Percentiles rank a stretch among this genome's conserved stretches.
phyloP scores from a whole-genome alignment of 2,329 filamentous ascomycete genomes.

The Fusarium marasasianum region DNA sequence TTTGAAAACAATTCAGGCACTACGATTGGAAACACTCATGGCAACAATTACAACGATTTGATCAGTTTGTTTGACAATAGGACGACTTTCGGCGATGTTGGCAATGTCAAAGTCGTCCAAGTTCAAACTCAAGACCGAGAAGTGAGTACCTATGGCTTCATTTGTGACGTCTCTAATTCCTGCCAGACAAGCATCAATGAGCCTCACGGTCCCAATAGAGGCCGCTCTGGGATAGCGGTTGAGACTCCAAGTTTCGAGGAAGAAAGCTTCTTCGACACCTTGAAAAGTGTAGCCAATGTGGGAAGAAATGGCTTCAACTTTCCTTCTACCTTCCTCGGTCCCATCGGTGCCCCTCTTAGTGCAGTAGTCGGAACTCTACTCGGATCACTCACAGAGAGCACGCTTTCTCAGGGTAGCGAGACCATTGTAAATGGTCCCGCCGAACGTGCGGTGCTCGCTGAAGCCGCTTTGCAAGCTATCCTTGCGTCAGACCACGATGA shows the following conservation, averaged over 20 bases:
- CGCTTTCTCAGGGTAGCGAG: background rate
- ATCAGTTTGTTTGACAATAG: conserved; percentile 16
- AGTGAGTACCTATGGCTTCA: background rate
- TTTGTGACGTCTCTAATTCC: background rate
- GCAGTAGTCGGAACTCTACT: background rate
- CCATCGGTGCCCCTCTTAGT: background rate
- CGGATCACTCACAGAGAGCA: background rate
- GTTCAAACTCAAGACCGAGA: background rate
- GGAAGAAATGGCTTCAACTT: background rate
- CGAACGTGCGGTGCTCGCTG: conserved; percentile 36
- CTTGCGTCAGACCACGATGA: conserved; percentile 11
- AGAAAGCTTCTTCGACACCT: conserved; percentile 36
- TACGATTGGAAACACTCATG: conserved; percentile 31
- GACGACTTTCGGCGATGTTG: background rate
- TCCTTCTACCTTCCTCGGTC: background rate
- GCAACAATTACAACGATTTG: conserved; percentile 36
- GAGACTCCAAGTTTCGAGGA: background rate
- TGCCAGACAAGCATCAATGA: background rate
- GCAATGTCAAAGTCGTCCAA: background rate
- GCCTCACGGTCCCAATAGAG: background rate
- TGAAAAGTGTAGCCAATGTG: conserved; percentile 23
- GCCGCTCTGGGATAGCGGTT: background rate
- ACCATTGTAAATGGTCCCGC: background rate
- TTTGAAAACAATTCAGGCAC: conserved; percentile 41
- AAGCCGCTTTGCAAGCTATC: conserved; percentile 34